Evolutionary conservation across 768 basidiomycete genomes (phyloP), one percentile per base, ranked within the genome.

Genomic region (Calocybe indica): DNA sequence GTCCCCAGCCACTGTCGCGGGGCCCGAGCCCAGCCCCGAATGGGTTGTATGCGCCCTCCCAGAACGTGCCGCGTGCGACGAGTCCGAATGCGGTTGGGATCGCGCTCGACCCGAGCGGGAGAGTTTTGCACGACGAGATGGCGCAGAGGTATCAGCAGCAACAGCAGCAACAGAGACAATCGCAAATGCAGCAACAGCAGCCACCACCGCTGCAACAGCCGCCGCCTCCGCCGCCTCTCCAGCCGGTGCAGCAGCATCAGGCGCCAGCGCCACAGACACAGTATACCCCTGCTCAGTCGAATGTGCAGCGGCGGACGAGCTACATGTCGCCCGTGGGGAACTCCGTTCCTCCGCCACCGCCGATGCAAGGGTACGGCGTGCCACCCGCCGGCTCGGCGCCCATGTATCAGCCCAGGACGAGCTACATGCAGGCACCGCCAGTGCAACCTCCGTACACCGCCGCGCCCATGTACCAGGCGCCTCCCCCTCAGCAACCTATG

Each of bases 1-100:
- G 83, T 55, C 80, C 83, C 5, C 75, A 79, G 42, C 81, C 85
- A 8, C 59, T 68, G 10, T 80, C 76, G 37, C 72, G 77, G 33
- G 76, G 72, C 6, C 71, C 78, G 11, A 82, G 81, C 52, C 85
- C 80, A 22, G 70, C 71, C 7, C 72, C 71, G 1, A 62, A 59
- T 45, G 53, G 58, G 6, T 56, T 34, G 42, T 33, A 55, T 40
- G 57, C 70, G 22, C 72, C 73, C n/a, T 62, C 70, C 32, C 50
- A 62, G 10, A 58, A 64, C 39, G 63, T 70, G 57, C 53, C 68
- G 36, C 77, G 85, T 1, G 73, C 83, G n/a, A 72, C 84, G 10
- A 89, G 85, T 48, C 85, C 85, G 30, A 90, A 86, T 49, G 72
- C 73, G n/a, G 74, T 90, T 3, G 92, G 93, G 3, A 94, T 95